A percentile compares a stretch with the other conserved stretches of the same genome.
phyloP scores from a whole-genome alignment of 75 land plant genomes.

The Gnetum montanum region DNA sequence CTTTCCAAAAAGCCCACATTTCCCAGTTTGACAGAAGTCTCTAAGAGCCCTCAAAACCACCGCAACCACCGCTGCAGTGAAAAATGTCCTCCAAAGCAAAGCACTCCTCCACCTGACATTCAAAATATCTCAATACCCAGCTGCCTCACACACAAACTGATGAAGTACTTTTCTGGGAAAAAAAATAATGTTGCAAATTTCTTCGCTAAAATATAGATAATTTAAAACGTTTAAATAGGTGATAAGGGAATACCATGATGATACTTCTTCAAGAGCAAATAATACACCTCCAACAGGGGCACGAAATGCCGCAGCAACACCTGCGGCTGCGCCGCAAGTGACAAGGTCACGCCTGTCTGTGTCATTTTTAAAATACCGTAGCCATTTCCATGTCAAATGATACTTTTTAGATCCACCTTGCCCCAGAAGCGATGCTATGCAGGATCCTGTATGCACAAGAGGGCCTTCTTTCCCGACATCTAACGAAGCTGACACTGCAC shows the following conservation, averaged over 20 bases:
- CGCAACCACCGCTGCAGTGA: conserved; percentile 71
- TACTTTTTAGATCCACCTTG: conserved; percentile 62
- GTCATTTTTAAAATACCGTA: conserved; percentile 62
- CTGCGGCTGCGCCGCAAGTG: conserved; percentile 75
- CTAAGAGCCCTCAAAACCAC: conserved; percentile 44
- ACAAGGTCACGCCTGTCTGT: conserved; percentile 62
- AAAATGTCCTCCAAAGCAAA: conserved; percentile 70
- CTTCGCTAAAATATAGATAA: background rate
- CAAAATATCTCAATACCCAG: no score
- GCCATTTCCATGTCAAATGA: conserved; percentile 64
- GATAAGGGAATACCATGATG: conserved; percentile 65
- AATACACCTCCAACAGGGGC: conserved; percentile 83
- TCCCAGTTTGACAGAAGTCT: conserved; percentile 34
- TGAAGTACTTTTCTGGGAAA: background rate
- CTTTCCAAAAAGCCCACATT: conserved; percentile 60
- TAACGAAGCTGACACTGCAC: conserved; percentile 58
- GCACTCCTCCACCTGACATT: conserved; percentile 70
- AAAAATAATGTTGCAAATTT: background rate
- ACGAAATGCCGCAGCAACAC: conserved; percentile 74
- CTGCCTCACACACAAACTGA: background rate
- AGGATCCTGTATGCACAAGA: conserved; percentile 66
- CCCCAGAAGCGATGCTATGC: conserved; percentile 59
- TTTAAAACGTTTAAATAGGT: no score
- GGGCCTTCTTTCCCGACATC: conserved; percentile 68
- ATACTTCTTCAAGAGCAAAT: conserved; percentile 72